Base-by-base conservation (phyloP, 805 yeast species). In the Candida ortonii region DNA sequence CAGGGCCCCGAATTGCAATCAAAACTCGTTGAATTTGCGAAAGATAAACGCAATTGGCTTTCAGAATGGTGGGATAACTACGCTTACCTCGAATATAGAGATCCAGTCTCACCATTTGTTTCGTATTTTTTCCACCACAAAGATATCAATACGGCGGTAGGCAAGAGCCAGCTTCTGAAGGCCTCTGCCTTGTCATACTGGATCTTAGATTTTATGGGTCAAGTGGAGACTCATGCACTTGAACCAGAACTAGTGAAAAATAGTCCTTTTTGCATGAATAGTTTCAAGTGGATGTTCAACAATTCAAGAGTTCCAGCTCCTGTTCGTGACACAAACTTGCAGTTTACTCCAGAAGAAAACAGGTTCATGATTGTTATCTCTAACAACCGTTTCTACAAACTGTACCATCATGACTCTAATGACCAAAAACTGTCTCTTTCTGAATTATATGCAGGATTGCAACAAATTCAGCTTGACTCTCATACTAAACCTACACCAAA, bases 41-140 rank as follows among this genome's bases (percentile, higher is more conserved):
- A 62, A 19, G 63, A 53, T 34, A 67, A 64, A 37, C 80, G 87
- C 55, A 90, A 90, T 61, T 90, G 98, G 98, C 70, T 90, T 52
- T 75, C 84, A 29, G 81, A 76, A 41, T 87, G 82, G 72, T 90
- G 98, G 98, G 95, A 90, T 60, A 83, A 84, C 51, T 85, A 84
- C 48, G 95, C 96, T 14, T 90, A 90, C 63, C 68, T 90, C 68
- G 78, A 83, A 25, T 89, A 87, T 65, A 73, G 93, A 47, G 97
- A 87, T 61, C 95, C 97, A 0, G 84, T 90, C n/a, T 84, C 85
- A 17, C 97, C 97, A 9, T 89, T 80, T 55, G 96, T 87, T 22
- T 84, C 95, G 14, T 90, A 90, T 67, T 93, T 87, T 50, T 90
- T 76, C 64, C 73, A 80, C 34, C 96, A 90, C 66, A 81, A 76